Base-by-base conservation (phyloP, 495 filamentous ascomycete species). In the Aspergillus nanangensis region DNA sequence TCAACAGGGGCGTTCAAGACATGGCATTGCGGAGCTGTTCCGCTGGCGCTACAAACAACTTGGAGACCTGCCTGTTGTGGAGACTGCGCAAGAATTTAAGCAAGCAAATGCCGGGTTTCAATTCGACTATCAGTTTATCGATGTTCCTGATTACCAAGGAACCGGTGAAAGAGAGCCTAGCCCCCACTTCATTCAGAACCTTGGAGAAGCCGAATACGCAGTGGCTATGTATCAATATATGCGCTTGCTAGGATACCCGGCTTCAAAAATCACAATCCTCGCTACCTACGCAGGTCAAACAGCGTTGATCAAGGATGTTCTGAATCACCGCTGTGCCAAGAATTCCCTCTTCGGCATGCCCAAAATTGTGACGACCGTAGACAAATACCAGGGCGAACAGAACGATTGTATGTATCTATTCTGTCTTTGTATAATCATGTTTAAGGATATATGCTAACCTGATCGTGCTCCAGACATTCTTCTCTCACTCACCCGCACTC, bases 311-410 rank as follows among this genome's bases (percentile, higher is more conserved):
- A 80, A 79, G 53, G 93, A 99, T 70, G 88, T 97, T 5, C 61
- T 99, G 38, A 72, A 62, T n/a, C 87, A 95, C 57, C 77, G 93
- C 23, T 98, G 93, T 57, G 79, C 78, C 8, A 86, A 81, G 56
- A 94, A 87, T 51, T 66, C 81, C 2, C 67, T 99, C 21, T 99
- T 99, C 67, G 91, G 94, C 9, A 67, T 96, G 69, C 93, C 93
- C 31, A 86, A 84, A 62, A 83, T 87, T 37, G 89, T 99, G 20
- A 88, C 86, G 1, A 97, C 94, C 14, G 94, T 99, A 44, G 93
- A 99, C 66, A 95, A 94, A 63, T 99, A 96, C 55, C 93, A 99
- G 71, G 93, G 93, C 52, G 94, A 97, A 74, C 93, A 99, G 70
- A 99, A 97, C 67, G 93, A 96, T 57, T 97, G 90, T 94, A 70